These are phyloP conservation scores for Ogataea paraovalis DNA, from an alignment of 805 yeast species.

Conservation along the genomic window DNA sequence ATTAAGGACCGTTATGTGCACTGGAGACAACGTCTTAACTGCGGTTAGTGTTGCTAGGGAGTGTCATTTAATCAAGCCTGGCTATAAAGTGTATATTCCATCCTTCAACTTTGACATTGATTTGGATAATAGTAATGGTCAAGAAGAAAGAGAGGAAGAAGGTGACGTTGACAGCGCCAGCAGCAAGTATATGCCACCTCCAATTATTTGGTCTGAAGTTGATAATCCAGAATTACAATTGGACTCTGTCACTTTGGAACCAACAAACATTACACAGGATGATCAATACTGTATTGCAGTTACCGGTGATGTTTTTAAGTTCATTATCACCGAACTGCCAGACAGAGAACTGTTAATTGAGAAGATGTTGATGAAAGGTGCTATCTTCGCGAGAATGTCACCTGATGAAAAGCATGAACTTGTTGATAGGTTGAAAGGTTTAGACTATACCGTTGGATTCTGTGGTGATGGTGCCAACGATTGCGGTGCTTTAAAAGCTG, in stretches of 20 bases:
- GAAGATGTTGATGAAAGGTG: slow-evolving; percentile 63
- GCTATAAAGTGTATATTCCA: slow-evolving; percentile 58
- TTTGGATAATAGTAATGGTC: slow-evolving; percentile 9
- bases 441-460: slow-evolving; percentile 92
- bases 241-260: slow-evolving; percentile 61
- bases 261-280: slow-evolving; percentile 33
- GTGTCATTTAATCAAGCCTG: slow-evolving; percentile 57
- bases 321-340: slow-evolving; percentile 56
- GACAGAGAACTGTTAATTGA: slow-evolving; percentile 38
- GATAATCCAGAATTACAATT: slow-evolving; percentile 51
- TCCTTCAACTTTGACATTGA: slow-evolving; percentile 34
- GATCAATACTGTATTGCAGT: slow-evolving; percentile 68
- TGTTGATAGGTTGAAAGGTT: slow-evolving; percentile 75
- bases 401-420: slow-evolving; percentile 98
- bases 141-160: not conserved
- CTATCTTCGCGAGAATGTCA: slow-evolving; percentile 93
- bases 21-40: slow-evolving; percentile 94
- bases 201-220: slow-evolving; percentile 65
- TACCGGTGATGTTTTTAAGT: slow-evolving; percentile 89
- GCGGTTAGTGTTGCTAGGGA: slow-evolving; percentile 92
- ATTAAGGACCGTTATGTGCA: slow-evolving; percentile 89
- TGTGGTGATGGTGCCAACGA: slow-evolving; percentile 99
- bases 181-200: slow-evolving; percentile 12
- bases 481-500: slow-evolving; percentile 97
- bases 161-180: slow-evolving; percentile 12